A percentile compares a stretch with the other conserved stretches of the same genome.
Conservation (phyloP, 805 yeast species). For the Saccharomycopsis amapae region DNA sequence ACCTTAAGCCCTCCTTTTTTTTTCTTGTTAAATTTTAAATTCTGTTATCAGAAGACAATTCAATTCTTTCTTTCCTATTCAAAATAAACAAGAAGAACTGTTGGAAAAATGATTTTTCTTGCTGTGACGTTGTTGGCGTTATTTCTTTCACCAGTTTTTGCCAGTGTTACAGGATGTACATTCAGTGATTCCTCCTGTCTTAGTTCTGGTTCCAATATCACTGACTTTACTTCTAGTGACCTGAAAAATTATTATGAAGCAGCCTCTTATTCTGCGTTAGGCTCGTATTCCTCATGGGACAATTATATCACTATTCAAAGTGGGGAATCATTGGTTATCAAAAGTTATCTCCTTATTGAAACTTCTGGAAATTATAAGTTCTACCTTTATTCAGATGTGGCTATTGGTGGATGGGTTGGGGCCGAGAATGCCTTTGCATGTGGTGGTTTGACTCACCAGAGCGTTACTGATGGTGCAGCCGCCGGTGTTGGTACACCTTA, state of each 20-base stretch:
- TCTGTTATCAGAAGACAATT: too few species aligned
- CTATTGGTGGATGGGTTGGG: neutral
- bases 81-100: too few species aligned
- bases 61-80: too few species aligned
- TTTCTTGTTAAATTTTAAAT: too few species aligned
- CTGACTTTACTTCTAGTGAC: neutral
- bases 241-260: neutral
- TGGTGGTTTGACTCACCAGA: neutral
- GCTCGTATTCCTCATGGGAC: neutral
- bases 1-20: too few species aligned
- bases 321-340: too few species aligned
- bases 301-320: too few species aligned
- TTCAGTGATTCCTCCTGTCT: neutral
- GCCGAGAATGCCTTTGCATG: neutral
- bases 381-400: neutral
- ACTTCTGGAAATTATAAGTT: neutral
- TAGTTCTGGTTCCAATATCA: neutral
- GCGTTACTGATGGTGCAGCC: neutral
- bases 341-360: neutral
- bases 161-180: neutral
- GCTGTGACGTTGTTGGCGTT: too few species aligned
- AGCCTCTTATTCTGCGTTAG: neutral
- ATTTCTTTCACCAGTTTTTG: neutral
- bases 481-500: neutral
- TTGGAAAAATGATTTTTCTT: too few species aligned